phyloP scores from a whole-genome alignment of 805 yeast species.

The Komagataella pseudopastoris region DNA sequence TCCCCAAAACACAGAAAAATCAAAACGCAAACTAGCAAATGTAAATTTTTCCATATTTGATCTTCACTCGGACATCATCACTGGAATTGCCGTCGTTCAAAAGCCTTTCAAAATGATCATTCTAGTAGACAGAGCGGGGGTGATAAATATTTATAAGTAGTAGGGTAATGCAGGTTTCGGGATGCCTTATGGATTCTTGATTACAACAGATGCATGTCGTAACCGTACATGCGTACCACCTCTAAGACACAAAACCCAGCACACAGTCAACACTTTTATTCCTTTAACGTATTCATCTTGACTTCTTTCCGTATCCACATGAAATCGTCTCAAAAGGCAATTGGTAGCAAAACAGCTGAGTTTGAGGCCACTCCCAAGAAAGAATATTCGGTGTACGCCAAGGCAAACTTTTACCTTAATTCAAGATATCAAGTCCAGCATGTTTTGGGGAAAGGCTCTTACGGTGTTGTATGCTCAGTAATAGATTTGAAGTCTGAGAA shows the following conservation, averaged over 20 bases:
- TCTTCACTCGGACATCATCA: conserved; percentile 35
- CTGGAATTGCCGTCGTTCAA: conserved; percentile 29
- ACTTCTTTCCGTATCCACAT: neutral
- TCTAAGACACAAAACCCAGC: neutral
- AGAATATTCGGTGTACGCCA: conserved; percentile 25
- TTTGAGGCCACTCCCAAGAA: neutral
- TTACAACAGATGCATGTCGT: neutral
- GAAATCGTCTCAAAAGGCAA: neutral
- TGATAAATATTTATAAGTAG: conserved; percentile 38
- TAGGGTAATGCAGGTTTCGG: neutral
- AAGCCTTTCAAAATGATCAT: conserved; percentile 48
- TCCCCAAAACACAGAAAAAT: neutral
- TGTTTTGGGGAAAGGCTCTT: conserved; percentile 72
- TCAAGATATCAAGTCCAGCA: conserved; percentile 41
- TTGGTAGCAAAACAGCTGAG: neutral
- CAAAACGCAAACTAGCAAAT: conserved; percentile 14
- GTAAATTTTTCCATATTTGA: conserved; percentile 24
- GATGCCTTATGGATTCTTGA: too few relatives aligned
- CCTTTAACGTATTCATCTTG: neutral
- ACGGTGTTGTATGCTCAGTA: conserved; percentile 78
- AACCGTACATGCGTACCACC: neutral
- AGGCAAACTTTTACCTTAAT: conserved; percentile 50
- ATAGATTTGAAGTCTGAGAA: conserved; percentile 29
- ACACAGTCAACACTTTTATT: neutral
- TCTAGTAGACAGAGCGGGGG: conserved; percentile 57